Evolutionary conservation across 2,329 filamentous ascomycete species (phyloP).

Genomic region (Xylaria hypoxylon): DNA sequence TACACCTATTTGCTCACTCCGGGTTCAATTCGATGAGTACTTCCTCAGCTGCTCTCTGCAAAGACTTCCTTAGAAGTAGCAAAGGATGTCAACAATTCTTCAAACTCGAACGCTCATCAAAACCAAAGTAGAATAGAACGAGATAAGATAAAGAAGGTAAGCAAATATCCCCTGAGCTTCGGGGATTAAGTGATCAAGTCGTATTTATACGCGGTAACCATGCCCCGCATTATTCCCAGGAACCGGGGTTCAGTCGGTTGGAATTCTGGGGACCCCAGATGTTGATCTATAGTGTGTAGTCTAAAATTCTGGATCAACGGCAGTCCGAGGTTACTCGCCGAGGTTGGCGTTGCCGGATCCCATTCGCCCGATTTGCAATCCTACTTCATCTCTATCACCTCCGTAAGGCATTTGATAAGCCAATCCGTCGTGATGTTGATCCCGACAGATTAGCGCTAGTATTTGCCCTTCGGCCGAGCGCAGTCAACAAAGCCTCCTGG

Average conservation of each 20-base stretch:
- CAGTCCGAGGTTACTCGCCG: constrained; percentile 18
- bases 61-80: neutral
- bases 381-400: constrained; percentile 13
- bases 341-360: constrained; percentile 27
- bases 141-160: neutral
- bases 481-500: constrained; percentile 6
- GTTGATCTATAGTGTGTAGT: neutral
- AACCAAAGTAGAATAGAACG: neutral
- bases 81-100: neutral
- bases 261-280: constrained; percentile 27
- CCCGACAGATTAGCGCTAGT: neutral
- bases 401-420: constrained; percentile 6
- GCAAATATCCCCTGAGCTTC: neutral
- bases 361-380: constrained; percentile 28
- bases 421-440: constrained; percentile 5
- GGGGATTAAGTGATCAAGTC: constrained; percentile 8
- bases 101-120: neutral
- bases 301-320: constrained; percentile 17
- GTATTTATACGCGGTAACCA: constrained; percentile 3
- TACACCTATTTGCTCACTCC: neutral
- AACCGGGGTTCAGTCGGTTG: constrained; percentile 6
- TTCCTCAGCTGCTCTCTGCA: neutral
- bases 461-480: constrained; percentile 28
- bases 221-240: constrained; percentile 23
- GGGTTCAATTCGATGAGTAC: neutral